Base-by-base conservation (phyloP, 2,329 filamentous ascomycete species). In the Fusarium setosum region DNA sequence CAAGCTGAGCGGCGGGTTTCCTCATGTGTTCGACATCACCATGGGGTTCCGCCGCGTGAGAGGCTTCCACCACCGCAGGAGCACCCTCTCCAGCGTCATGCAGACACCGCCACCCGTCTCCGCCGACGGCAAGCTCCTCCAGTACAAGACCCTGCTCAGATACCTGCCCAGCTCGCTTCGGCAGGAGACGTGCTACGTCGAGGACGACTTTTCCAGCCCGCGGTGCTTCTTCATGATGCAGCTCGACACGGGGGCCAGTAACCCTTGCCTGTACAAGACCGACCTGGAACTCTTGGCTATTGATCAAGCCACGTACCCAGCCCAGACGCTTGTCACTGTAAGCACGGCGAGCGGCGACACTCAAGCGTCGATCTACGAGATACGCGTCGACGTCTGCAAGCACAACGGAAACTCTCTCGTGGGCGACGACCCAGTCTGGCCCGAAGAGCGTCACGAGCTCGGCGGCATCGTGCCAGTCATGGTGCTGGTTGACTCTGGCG, bases 181-280 rank as follows among this genome's bases (percentile, higher is more conserved):
- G 38, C 45, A 37, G 31, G 54, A 24, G 6, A 42, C 20, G 9
- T 55, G 50, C 41, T 56, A 40, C 49, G 52, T 52, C 13, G 65
- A 61, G 15, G 67, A 72, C 23, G 70, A 69, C 18, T 32, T 42
- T 4, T 20, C 50, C 17, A 54, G 40, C 13, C 57, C 67, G 35
- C 48, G 68, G 52, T 61, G 63, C 38, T 72, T 72, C 41, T 72
- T 73, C 48, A 42, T 66, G 29, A 68, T 72, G 70, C 69, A 72
- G 13, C 65, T 72, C 17, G 70, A 72, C 44, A 70, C 67, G 13
- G 70, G 70, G 12, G 70, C 70, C 15, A 69, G 62, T 32, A 29
- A 66, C 21, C 69, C 70, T 7, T 63, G 65, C 34, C 49, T 72
- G 10, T 63, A 70, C 24, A 55, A 53, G 13, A 56, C 34, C 8